Evolutionary conservation across 163 green algal species (phyloP).

Genomic region (Volvox carteri): DNA sequence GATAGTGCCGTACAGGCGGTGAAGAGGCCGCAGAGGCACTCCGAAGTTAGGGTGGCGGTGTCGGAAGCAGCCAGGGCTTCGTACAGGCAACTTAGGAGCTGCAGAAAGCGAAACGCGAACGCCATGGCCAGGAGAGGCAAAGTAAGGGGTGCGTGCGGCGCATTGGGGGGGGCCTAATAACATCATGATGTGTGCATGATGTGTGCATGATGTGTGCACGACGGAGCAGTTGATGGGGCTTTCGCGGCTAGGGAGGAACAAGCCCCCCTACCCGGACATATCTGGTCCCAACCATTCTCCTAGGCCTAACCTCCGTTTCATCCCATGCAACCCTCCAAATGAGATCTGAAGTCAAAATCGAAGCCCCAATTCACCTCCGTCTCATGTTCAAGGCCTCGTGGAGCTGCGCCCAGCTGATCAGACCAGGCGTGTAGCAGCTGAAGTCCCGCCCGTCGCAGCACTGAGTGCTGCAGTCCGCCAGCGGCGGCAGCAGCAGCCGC

Average conservation of each 20-base stretch:
- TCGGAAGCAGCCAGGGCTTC: slow-evolving; percentile 25
- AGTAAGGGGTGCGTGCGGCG: no score
- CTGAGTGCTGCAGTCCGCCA: not conserved
- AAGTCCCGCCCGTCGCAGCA: slow-evolving; percentile 33
- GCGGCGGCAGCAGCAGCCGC: not conserved
- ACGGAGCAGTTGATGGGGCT: no score
- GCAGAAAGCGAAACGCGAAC: no score
- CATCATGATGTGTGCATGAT: no score
- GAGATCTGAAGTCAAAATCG: not conserved
- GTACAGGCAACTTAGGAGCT: slow-evolving; percentile 23
- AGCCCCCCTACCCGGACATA: no score
- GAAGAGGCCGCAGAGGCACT: slow-evolving; percentile 41
- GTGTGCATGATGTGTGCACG: no score
- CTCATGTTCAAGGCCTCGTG: slow-evolving; percentile 37
- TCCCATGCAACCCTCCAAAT: not conserved
- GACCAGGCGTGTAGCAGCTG: slow-evolving; percentile 38
- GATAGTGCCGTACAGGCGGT: not conserved
- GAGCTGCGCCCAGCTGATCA: slow-evolving; percentile 25
- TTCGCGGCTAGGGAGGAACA: no score
- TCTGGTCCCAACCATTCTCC: no score
- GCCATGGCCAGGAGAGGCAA: no score
- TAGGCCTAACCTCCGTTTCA: not conserved
- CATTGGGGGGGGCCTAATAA: no score
- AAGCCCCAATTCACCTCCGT: slow-evolving; percentile 6
- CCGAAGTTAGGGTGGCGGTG: not conserved